Evolutionary conservation across 225 moss, liverwort and hornwort genomes (phyloP).

Genomic region (Polytrichum commune): DNA sequence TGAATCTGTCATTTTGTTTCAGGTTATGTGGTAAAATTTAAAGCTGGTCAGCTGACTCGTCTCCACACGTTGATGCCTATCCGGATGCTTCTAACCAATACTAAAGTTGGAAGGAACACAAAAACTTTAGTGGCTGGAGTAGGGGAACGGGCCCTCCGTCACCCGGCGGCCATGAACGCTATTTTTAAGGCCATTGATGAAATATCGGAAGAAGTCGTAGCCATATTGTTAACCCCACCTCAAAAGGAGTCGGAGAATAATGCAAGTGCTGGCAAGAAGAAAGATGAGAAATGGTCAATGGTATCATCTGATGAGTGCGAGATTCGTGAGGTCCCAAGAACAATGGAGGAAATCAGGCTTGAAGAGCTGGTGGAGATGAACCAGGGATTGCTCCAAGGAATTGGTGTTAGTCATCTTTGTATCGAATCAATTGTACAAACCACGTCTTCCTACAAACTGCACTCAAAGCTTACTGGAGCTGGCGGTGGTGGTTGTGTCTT

Average conservation of each 20-base stretch:
- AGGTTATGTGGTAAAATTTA: constrained; percentile 88
- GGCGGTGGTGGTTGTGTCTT: constrained; percentile 99
- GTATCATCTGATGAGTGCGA: constrained; percentile 26
- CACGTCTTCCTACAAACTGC: constrained; percentile 57
- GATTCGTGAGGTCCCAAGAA: constrained; percentile 26
- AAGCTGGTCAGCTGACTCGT: constrained; percentile 62
- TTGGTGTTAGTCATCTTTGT: constrained; percentile 92
- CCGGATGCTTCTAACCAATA: constrained; percentile 86
- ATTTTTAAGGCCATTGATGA: constrained; percentile 82
- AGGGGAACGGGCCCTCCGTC: constrained; percentile 67
- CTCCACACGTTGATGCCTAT: constrained; percentile 64
- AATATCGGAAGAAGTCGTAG: constrained; percentile 80
- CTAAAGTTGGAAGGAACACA: constrained; percentile 75
- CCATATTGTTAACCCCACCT: constrained; percentile 49
- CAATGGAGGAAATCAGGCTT: constrained; percentile 41
- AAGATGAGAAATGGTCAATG: constrained; percentile 7
- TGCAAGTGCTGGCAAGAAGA: constrained; percentile 7
- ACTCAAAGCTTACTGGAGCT: constrained; percentile 95
- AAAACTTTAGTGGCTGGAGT: constrained; percentile 80
- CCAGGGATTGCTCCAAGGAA: constrained; percentile 86
- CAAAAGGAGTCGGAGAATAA: neutral
- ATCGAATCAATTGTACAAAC: constrained; percentile 80
- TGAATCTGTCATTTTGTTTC: constrained; percentile 17
- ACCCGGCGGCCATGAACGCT: constrained; percentile 79
- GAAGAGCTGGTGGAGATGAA: constrained; percentile 96